Evolutionary conservation across 2,329 filamentous ascomycete genomes (phyloP).

Genomic region (Pestalotiopsis sp.): DNA sequence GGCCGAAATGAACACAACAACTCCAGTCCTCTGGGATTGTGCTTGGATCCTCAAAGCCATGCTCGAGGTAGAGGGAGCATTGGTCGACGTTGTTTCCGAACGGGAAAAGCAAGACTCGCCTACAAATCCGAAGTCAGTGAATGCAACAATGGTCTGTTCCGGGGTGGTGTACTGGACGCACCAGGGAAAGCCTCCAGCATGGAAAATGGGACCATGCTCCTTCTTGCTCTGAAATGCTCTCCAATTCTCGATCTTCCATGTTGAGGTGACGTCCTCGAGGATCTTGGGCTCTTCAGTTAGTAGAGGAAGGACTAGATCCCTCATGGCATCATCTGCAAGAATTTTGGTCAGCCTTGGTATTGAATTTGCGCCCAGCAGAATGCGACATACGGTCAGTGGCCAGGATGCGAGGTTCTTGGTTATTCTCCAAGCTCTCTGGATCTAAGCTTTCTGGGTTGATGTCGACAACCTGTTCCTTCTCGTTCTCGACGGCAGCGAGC

Average conservation of each 20-base stretch:
- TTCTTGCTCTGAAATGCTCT: constrained; percentile 68
- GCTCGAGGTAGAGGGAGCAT: constrained; percentile 94
- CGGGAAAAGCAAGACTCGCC: constrained; percentile 94
- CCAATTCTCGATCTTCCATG: constrained; percentile 91
- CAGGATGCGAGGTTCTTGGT: constrained; percentile 48
- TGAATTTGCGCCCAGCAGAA: not conserved
- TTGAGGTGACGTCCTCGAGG: constrained; percentile 74
- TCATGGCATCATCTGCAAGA: constrained; percentile 77
- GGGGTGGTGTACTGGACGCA: constrained; percentile 41
- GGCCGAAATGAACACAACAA: constrained; percentile 91
- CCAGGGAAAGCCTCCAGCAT: constrained; percentile 88
- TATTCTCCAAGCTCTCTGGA: constrained; percentile 42
- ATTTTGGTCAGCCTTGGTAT: constrained; percentile 26
- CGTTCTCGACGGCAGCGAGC: constrained; percentile 49
- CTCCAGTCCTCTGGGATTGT: constrained; percentile 91
- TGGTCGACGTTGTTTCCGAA: constrained; percentile 93
- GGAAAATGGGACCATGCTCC: constrained; percentile 85
- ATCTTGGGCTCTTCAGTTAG: constrained; percentile 77
- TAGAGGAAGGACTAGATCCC: constrained; percentile 74
- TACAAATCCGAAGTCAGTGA: constrained; percentile 33
- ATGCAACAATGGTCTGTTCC: constrained; percentile 23
- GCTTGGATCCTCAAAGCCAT: constrained; percentile 77
- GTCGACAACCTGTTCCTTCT: constrained; percentile 56
- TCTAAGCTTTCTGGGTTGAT: constrained; percentile 57
- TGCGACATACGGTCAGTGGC: constrained; percentile 55